Conservation (phyloP, 805 yeast species). For the Candida manassasensis region DNA sequence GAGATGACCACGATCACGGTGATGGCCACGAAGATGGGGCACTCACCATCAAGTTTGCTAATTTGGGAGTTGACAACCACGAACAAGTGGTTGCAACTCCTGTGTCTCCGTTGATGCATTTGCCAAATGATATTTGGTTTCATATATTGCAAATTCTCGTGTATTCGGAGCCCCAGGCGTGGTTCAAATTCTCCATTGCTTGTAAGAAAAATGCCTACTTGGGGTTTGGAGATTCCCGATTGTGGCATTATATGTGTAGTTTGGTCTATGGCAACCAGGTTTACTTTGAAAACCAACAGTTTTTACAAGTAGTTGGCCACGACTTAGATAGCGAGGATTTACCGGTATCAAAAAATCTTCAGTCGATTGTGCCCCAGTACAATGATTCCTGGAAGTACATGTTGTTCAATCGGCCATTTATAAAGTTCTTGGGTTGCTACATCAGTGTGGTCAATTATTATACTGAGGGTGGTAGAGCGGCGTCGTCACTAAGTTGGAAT, state of each 20-base stretch:
- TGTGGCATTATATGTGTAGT: conserved; percentile 49
- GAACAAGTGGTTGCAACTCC: conserved; percentile 15
- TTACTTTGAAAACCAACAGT: conserved; percentile 43
- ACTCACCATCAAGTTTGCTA: conserved; percentile 23
- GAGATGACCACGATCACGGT: conserved; percentile 14
- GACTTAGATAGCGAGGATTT: conserved; percentile 21
- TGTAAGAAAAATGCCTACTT: conserved; percentile 54
- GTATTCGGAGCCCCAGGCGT: conserved; percentile 50
- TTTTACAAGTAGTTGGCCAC: conserved; percentile 22
- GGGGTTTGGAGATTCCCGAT: conserved; percentile 47
- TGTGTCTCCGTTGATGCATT: conserved; percentile 33
- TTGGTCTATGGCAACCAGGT: conserved; percentile 50
- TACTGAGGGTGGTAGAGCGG: conserved; percentile 74
- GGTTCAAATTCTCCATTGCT: conserved; percentile 57
- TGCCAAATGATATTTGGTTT: conserved; percentile 56
- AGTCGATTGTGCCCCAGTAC: conserved; percentile 26
- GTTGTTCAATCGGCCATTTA: conserved; percentile 64
- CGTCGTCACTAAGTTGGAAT: conserved; percentile 59
- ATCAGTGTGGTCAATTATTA: conserved; percentile 81
- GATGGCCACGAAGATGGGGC: conserved; percentile 11
- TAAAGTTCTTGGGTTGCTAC: conserved; percentile 79
- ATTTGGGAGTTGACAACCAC: conserved; percentile 19
- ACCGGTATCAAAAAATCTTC: conserved; percentile 32
- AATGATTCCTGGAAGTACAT: conserved; percentile 41
- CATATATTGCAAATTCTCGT: conserved; percentile 47